Evolutionary conservation across 2,329 filamentous ascomycete species (phyloP).

Genomic region (Aspergillus amoenus): DNA sequence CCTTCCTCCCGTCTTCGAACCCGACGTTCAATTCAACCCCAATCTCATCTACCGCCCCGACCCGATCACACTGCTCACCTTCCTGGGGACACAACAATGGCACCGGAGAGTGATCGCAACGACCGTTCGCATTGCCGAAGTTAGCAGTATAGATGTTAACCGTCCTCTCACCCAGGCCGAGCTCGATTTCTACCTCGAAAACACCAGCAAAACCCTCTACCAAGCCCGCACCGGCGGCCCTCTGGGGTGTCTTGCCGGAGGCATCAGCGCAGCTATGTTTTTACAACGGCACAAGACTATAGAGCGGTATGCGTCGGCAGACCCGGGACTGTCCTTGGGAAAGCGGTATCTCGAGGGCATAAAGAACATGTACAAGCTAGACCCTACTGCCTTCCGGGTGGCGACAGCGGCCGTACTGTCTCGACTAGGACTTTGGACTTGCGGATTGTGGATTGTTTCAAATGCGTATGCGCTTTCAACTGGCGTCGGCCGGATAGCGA

Average conservation of each 20-base stretch:
- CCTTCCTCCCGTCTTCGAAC: neutral
- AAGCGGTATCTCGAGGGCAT: neutral
- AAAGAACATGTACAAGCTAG: neutral
- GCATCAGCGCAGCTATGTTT: neutral
- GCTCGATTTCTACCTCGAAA: conserved; percentile 31
- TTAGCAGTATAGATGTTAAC: conserved; percentile 21
- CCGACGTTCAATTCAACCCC: conserved; percentile 19
- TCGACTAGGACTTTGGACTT: conserved; percentile 18
- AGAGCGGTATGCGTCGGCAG: neutral
- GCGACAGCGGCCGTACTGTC: neutral
- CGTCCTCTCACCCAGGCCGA: conserved; percentile 35
- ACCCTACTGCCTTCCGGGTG: neutral
- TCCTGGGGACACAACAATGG: conserved; percentile 24
- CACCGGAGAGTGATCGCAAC: conserved; percentile 4
- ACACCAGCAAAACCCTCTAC: conserved; percentile 22
- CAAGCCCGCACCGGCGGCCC: conserved; percentile 21
- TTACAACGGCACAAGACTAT: neutral
- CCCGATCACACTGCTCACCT: conserved; percentile 28
- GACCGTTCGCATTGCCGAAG: conserved; percentile 18
- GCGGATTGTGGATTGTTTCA: conserved; percentile 5
- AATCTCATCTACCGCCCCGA: conserved; percentile 27
- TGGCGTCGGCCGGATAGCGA: conserved; percentile 13
- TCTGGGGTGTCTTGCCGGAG: conserved; percentile 1
- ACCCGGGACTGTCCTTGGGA: neutral
- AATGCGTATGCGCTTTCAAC: conserved; percentile 11